Percentiles rank a stretch among this genome's conserved stretches.
Evolutionary conservation across 768 basidiomycete genomes (phyloP).

Genomic region (Suillus hirtellus): DNA sequence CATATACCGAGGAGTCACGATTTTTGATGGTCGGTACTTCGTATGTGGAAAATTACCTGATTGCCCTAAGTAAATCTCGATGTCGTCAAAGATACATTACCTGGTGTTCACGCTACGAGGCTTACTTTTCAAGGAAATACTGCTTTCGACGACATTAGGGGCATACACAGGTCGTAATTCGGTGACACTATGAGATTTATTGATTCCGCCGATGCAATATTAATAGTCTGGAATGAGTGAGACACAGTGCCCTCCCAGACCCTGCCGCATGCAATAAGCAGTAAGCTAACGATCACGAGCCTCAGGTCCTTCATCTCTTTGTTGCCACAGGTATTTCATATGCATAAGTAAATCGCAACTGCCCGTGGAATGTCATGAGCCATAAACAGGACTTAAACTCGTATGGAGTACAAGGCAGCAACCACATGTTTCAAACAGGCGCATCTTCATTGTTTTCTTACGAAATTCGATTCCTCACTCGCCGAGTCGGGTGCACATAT

Average conservation of each 20-base stretch:
- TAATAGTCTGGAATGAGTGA: too few relatives aligned
- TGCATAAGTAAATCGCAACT: background rate
- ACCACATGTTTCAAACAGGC: background rate
- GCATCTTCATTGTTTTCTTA: background rate
- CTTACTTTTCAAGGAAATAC: too few relatives aligned
- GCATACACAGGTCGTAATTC: too few relatives aligned
- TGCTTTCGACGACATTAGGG: too few relatives aligned
- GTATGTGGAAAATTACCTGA: too few relatives aligned
- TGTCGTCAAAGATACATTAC: too few relatives aligned
- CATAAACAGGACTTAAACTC: background rate
- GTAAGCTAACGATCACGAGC: background rate
- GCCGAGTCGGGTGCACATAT: background rate
- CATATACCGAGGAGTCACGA: too few relatives aligned
- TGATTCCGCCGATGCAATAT: too few relatives aligned
- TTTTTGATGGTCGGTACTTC: too few relatives aligned
- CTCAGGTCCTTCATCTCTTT: background rate
- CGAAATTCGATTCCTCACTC: background rate
- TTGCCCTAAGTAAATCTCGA: too few relatives aligned
- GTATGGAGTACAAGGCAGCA: background rate
- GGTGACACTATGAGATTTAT: too few relatives aligned
- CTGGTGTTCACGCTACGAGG: too few relatives aligned
- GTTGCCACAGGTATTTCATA: background rate
- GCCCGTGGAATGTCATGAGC: background rate
- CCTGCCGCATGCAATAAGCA: background rate
- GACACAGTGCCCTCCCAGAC: background rate